Evolutionary conservation across 164 flowering plant genomes (phyloP), one percentile per base, ranked within the genome.

Genomic region (Vitis labrusca): DNA sequence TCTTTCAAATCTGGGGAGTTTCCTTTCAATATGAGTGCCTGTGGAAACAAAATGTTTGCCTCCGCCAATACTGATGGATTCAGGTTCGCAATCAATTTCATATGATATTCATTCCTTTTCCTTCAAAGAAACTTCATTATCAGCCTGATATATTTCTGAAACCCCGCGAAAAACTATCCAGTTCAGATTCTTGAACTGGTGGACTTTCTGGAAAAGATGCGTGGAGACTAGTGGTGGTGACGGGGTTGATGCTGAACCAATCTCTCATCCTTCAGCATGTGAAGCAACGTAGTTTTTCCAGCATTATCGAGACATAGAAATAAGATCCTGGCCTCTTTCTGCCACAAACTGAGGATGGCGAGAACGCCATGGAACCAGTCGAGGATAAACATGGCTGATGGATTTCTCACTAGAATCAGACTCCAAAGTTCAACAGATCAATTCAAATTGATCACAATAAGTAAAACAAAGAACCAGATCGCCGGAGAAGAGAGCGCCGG

Each of bases 311-410:
- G 85, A 51, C 83, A 83, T 10, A 82, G 66, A 37, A 82, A 82
- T 65, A 82, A 59, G 74, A 83, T 83, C 79, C 80, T 83, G 11
- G 83, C 85, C 59, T 80, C 83, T 29, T 83, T 83, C 49, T 81
- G 86, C 83, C 83, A 84, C 7, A 84, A 65, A 10, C 87, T 85
- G n/a, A 81, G 79, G 0, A 83, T 77, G 19, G 87, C 85, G 50
- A 81, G 65, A 1, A 84, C 76, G 1, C 83, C 80, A 50, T 84
- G 81, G 63, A 84, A 84, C 87, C 87, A 84, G 61, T 84, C 85
- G 12, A 81, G 1, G 5, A 81, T 62, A 73, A 84, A 84, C 87
- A 80, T 76, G 19, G 50, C 51, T 59, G 50, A 19, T 32, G 10
- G 2, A 27, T 48, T 44, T 23, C 12, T 48, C n/a, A 12, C 14